Conservation (phyloP, 2,329 filamentous ascomycete genomes). For the Lasiodiplodia gonubiensis region DNA sequence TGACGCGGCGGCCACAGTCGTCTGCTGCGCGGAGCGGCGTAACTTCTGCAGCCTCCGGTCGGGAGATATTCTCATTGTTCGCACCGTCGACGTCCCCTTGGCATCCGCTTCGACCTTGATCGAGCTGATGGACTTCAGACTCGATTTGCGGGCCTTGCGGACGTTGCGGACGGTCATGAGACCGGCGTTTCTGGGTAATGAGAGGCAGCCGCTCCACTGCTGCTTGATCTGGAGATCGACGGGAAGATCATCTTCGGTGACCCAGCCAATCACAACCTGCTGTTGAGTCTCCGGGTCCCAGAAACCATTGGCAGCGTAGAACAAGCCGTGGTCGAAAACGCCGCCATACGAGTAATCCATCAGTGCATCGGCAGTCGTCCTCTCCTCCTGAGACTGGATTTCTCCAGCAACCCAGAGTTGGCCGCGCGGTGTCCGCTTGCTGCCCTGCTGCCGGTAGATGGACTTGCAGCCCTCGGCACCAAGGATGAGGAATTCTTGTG, state of each 20-base stretch:
- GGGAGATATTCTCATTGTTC: slow-evolving; percentile 47
- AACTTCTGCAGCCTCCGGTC: slow-evolving; percentile 19
- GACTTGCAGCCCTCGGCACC: slow-evolving; percentile 53
- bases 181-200: slow-evolving; percentile 53
- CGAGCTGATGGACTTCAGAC: slow-evolving; percentile 50
- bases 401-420: slow-evolving; percentile 55
- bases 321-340: slow-evolving; percentile 55
- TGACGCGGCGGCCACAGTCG: background rate
- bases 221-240: slow-evolving; percentile 51
- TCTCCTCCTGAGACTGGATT: slow-evolving; percentile 29
- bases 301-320: slow-evolving; percentile 59
- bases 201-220: slow-evolving; percentile 58
- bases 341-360: slow-evolving; percentile 51
- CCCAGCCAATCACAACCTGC: slow-evolving; percentile 57
- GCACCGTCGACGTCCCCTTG: slow-evolving; percentile 46
- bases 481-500: slow-evolving; percentile 52
- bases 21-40: slow-evolving; percentile 39
- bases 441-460: slow-evolving; percentile 28
- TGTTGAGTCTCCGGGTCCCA: slow-evolving; percentile 50
- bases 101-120: slow-evolving; percentile 36
- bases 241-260: slow-evolving; percentile 58
- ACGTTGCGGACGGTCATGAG: slow-evolving; percentile 49
- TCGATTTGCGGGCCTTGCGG: slow-evolving; percentile 43
- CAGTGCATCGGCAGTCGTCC: slow-evolving; percentile 1
- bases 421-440: slow-evolving; percentile 34